Evolutionary conservation across 176 grass and related monocot species (phyloP), one percentile per base, ranked within the genome.

Genomic region (Oryza coarctata): DNA sequence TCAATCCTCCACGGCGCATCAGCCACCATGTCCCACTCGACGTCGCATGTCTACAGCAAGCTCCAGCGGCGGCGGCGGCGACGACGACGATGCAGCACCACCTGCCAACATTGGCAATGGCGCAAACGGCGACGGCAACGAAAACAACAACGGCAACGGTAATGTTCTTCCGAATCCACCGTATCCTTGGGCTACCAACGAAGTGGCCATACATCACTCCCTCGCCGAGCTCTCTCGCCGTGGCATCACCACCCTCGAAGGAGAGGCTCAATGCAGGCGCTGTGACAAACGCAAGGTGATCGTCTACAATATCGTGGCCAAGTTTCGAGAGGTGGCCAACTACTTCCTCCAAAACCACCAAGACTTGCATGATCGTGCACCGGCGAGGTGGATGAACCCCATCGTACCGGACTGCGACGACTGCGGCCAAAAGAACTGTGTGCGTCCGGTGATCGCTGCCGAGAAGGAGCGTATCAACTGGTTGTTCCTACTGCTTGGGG

Each of bases 391-490:
- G 94, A 68, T 41, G 33, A 34, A 6, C 40, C 79, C 82, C 17
- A 2, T 0, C 0, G 0, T 88, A 2, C 79, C 55, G 2, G 86
- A 88, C 30, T 97, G 91, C 55, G 80, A 63, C 0, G 3, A 12
- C 2, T 97, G 91, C 8, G 40, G 65, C 6, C 74, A 83, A 65
- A 27, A 7, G 4, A 45, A 47, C 41, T 67, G 57, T 65, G 5
- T 97, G 25, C 35, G 79, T 0, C 91, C 89, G 0, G 63, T 91
- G 23, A 82, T 97, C 30, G 8, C 94, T 5, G 3, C 69, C 0
- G 83, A 94, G 1, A 91, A 91, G 25, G 68, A 78, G 7, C 10
- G 32, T 5, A 91, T 97, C 60, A 97, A 94, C 12, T 97, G 94
- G 94, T 2, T 97, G 2, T 97, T 97, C 12, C 5, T 97, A 70